phyloP scores from a whole-genome alignment of 768 basidiomycete genomes.

The Pleurotus tuoliensis region DNA sequence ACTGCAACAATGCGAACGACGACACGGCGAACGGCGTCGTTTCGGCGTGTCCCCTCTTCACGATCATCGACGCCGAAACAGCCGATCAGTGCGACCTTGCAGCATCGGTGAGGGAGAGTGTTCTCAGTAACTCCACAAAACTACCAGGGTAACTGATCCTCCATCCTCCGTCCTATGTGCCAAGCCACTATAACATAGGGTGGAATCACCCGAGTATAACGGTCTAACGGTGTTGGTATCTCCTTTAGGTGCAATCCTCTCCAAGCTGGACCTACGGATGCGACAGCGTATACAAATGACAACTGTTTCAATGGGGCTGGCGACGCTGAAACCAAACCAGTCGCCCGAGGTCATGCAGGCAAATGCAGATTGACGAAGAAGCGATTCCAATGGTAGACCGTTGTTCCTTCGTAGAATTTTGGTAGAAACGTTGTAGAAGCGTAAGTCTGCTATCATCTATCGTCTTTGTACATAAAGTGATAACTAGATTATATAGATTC shows the following conservation, averaged over 20 bases:
- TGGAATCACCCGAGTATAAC: too few species aligned
- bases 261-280: constrained; percentile 34
- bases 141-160: constrained; percentile 23
- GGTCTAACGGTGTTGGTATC: too few species aligned
- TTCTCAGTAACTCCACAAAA: constrained; percentile 19
- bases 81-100: constrained; percentile 20
- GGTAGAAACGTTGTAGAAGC: too few species aligned
- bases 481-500: too few species aligned
- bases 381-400: background rate
- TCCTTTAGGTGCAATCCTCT: constrained; percentile 33
- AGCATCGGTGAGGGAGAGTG: constrained; percentile 25
- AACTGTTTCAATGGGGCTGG: constrained; percentile 18
- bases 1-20: constrained; percentile 37
- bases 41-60: constrained; percentile 36
- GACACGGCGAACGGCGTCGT: constrained; percentile 31
- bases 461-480: too few species aligned
- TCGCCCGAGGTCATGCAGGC: background rate
- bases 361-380: background rate
- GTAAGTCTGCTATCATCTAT: too few species aligned
- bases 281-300: constrained; percentile 26
- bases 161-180: too few species aligned
- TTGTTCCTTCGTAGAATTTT: too few species aligned
- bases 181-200: too few species aligned
- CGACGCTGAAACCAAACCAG: background rate
- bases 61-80: constrained; percentile 18